These are phyloP conservation scores for Iris macrosiphon DNA, from an alignment of 106 monocot genomes.

Conservation along the genomic window DNA sequence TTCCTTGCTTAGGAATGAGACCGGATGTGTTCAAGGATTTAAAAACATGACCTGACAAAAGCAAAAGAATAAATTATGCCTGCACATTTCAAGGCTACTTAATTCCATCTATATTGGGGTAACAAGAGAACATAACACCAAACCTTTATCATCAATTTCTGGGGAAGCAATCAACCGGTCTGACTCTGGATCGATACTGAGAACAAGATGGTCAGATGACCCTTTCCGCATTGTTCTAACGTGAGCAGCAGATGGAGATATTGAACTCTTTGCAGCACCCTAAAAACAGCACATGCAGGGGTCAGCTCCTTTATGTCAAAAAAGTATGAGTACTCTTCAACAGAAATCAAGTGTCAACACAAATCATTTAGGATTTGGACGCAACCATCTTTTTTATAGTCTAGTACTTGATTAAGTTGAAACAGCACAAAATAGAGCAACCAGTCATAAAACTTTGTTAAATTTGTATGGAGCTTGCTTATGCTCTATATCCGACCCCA, in stretches of 20 bases:
- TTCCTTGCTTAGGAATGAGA: constrained; percentile 86
- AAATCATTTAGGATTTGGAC: too few relatives aligned
- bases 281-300: too few relatives aligned
- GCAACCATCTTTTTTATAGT: too few relatives aligned
- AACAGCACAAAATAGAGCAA: too few relatives aligned
- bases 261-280: constrained; percentile 41
- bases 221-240: constrained; percentile 69
- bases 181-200: constrained; percentile 64
- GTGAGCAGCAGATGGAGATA: constrained; percentile 44
- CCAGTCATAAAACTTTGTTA: too few relatives aligned
- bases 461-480: too few relatives aligned
- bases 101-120: not conserved
- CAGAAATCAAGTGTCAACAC: too few relatives aligned
- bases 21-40: constrained; percentile 89
- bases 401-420: too few relatives aligned
- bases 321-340: too few relatives aligned
- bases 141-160: constrained; percentile 90
- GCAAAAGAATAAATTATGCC: not conserved
- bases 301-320: too few relatives aligned
- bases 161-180: constrained; percentile 42
- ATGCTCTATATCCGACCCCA: too few relatives aligned
- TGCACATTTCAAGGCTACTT: not conserved
- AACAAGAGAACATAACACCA: not conserved
- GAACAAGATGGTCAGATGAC: constrained; percentile 75
- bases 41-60: constrained; percentile 72